Percentiles rank a stretch among this genome's conserved stretches.
These are phyloP conservation scores for Penicillium sp. DNA, from an alignment of 2,329 filamentous ascomycete species.

Conservation along the genomic window DNA sequence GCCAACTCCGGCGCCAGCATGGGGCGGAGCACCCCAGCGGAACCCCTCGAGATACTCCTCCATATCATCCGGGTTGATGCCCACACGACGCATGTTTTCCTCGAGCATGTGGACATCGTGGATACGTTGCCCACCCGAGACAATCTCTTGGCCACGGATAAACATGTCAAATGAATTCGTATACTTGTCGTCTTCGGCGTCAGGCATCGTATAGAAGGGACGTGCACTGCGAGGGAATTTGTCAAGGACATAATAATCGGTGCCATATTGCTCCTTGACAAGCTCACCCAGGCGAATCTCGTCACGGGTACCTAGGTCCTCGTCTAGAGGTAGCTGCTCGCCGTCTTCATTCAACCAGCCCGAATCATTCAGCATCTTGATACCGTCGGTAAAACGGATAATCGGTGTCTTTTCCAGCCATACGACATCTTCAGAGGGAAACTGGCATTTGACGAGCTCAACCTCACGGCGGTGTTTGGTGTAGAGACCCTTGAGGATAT, in stretches of 20 bases:
- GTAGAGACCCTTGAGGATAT: constrained; percentile 71
- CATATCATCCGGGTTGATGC: constrained; percentile 78
- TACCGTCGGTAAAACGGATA: constrained; percentile 73
- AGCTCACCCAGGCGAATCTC: constrained; percentile 83
- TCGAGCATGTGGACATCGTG: constrained; percentile 73
- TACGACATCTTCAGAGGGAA: constrained; percentile 80
- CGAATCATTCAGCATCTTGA: constrained; percentile 75
- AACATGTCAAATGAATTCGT: constrained; percentile 97
- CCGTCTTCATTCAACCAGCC: constrained; percentile 77
- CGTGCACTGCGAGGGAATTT: constrained; percentile 83
- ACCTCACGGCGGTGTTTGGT: constrained; percentile 68
- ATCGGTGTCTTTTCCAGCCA: constrained; percentile 84
- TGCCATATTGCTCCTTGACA: constrained; percentile 79
- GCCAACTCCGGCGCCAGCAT: constrained; percentile 86
- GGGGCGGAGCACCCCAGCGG: constrained; percentile 81
- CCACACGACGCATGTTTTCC: constrained; percentile 70
- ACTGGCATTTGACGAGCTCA: constrained; percentile 75
- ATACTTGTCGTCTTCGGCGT: constrained; percentile 65
- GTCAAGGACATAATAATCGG: constrained; percentile 92
- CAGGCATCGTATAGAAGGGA: constrained; percentile 89
- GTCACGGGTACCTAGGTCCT: constrained; percentile 80
- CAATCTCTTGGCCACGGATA: constrained; percentile 86
- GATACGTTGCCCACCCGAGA: constrained; percentile 90
- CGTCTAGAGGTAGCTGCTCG: constrained; percentile 64
- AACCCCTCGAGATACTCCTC: constrained; percentile 88